A percentile compares a stretch with the other conserved stretches of the same genome.
Evolutionary conservation across 2,329 filamentous ascomycete species (phyloP).

Genomic region (Colletotrichum siamense): DNA sequence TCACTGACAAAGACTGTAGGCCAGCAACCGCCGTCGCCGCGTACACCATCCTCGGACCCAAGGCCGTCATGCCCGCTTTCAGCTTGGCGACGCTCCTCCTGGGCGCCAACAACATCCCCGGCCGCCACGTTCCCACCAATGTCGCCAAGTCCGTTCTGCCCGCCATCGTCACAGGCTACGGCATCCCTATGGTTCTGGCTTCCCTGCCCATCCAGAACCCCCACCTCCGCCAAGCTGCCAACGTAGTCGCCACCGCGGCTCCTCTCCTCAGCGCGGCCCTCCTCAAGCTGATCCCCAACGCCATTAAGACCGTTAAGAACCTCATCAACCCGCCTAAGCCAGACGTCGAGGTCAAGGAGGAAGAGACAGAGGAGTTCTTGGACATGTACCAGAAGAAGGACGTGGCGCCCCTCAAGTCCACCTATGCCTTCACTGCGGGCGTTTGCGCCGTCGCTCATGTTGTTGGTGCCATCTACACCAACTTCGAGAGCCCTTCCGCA

Average conservation of each 20-base stretch:
- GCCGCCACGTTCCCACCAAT: not conserved
- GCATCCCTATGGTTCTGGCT: not conserved
- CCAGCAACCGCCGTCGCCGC: not conserved
- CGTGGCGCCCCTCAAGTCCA: not conserved
- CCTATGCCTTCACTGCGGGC: not conserved
- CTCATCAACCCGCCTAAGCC: not conserved
- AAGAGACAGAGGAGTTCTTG: not conserved
- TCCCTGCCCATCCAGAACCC: not conserved
- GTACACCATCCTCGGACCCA: not conserved
- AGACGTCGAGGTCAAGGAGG: not conserved
- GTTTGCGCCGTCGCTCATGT: not conserved
- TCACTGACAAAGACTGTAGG: not conserved
- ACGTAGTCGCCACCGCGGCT: not conserved
- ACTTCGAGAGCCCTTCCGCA: not conserved
- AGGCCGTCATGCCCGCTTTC: not conserved
- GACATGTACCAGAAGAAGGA: constrained; percentile 5
- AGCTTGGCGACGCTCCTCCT: not conserved
- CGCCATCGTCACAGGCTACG: not conserved
- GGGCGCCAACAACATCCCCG: not conserved
- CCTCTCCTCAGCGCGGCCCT: not conserved
- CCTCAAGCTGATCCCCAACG: not conserved
- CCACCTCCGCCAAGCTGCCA: not conserved
- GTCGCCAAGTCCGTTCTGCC: not conserved
- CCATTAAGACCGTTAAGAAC: not conserved
- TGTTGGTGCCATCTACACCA: not conserved